These are phyloP conservation scores for Rhodotorula taiwanensis DNA, from an alignment of 768 basidiomycete species.

Conservation along the genomic window DNA sequence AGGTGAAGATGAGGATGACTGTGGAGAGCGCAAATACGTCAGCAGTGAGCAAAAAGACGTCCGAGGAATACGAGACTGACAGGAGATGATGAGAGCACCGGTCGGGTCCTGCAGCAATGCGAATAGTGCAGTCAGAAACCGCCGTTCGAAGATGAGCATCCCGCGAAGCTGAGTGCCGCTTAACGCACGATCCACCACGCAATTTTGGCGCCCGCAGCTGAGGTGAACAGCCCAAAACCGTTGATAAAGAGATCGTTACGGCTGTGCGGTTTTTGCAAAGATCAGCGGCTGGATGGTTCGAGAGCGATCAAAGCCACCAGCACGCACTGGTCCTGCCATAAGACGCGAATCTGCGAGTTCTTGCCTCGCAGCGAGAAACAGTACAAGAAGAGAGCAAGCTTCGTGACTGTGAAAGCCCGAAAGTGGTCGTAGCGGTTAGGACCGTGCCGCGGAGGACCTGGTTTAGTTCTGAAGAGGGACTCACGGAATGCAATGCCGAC, in stretches of 20 bases:
- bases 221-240: slow-evolving; percentile 46
- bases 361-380: slow-evolving; percentile 68
- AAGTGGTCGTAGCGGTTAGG: too few species aligned
- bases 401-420: slow-evolving; percentile 47
- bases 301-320: slow-evolving; percentile 54
- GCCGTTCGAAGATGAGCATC: slow-evolving; percentile 48
- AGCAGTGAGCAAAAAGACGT: neutral
- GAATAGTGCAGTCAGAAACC: slow-evolving; percentile 50
- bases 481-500: slow-evolving; percentile 75
- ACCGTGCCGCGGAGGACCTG: neutral
- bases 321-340: slow-evolving; percentile 97
- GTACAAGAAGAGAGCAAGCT: slow-evolving; percentile 78
- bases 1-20: slow-evolving; percentile 67
- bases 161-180: too few species aligned
- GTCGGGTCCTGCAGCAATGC: slow-evolving; percentile 39
- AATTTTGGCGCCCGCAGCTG: slow-evolving; percentile 47
- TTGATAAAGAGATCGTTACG: slow-evolving; percentile 27
- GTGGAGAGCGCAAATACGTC: slow-evolving; percentile 5
- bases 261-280: neutral
- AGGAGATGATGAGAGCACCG: slow-evolving; percentile 45
- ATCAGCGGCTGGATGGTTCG: too few species aligned
- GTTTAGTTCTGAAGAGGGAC: too few species aligned
- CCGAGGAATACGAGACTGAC: neutral
- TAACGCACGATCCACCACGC: slow-evolving; percentile 43
- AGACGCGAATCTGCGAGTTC: slow-evolving; percentile 85